Base-by-base conservation (phyloP, 2,329 filamentous ascomycete genomes). In the Sphaceloma murrayae region DNA sequence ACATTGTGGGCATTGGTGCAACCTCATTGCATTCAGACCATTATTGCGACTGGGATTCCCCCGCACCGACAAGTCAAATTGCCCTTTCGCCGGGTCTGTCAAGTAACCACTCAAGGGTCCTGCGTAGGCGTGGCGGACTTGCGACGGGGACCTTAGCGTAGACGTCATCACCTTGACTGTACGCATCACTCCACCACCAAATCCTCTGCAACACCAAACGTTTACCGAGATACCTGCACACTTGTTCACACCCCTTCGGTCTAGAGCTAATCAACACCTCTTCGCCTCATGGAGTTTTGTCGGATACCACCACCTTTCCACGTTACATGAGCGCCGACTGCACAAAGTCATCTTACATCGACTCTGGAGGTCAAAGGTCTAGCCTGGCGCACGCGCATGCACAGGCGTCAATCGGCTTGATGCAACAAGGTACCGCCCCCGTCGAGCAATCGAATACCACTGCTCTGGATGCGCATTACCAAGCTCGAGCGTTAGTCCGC, bases 401-500 rank as follows among this genome's bases (percentile, higher is more conserved):
- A 24, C 45, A 42, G 29, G 29, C 34, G 26, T 30, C 26, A 31
- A 48, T 56, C 51, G 60, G 49, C 58, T 67, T 65, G 54, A 69
- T 69, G 67, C 59, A 62, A 51, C 53, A 60, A 53, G 50, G 65
- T 65, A 64, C 51, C 24, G 43, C 49, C 24, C 45, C 49, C 47
- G 59, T 61, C 52, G 56, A 60, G 51, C 52, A 53, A 16, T 40
- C 36, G 52, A 59, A 58, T 46, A 53, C 55, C 43, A 53, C 51
- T 33, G 61, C 59, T 43, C 61, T 75, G 48, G 65, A 68, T 50
- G 68, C 73, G 22, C 64, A 69, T 51, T 63, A 67, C 50, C 69
- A 80, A 58, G 73, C 76, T 13, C 72, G 82, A 51, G 67, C 74
- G 46, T 68, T 87, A 45, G 70, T 93, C 49, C 79, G 80, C 32